Conservation (phyloP, 2,329 filamentous ascomycete genomes). For the Aspergillus fructus region DNA sequence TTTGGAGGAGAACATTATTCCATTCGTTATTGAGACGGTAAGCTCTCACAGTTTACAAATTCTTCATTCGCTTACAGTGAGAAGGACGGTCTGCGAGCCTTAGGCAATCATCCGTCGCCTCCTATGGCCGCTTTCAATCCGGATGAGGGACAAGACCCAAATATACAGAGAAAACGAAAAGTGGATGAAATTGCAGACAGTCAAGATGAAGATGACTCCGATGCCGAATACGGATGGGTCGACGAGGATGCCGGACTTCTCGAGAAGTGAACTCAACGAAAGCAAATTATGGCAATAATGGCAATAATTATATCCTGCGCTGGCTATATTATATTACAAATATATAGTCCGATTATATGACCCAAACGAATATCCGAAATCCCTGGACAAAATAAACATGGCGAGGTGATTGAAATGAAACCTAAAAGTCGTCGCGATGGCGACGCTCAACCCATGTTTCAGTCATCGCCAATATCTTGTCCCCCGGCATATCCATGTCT, state of each 20-base stretch:
- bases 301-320: not conserved
- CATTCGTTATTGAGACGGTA: conserved; percentile 43
- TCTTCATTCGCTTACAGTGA: not conserved
- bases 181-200: conserved; percentile 45
- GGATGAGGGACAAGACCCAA: conserved; percentile 7
- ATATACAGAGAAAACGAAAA: conserved; percentile 41
- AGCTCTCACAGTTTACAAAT: conserved; percentile 1
- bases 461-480: conserved; percentile 23
- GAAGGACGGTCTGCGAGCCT: conserved; percentile 17
- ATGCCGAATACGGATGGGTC: conserved; percentile 31
- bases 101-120: conserved; percentile 4
- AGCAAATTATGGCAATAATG: too few species aligned
- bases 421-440: not conserved
- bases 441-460: conserved; percentile 22
- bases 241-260: conserved; percentile 19
- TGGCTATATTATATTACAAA: not conserved
- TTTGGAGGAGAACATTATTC: conserved; percentile 32
- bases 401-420: not conserved
- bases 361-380: not conserved
- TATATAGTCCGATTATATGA: not conserved
- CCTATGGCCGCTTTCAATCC: conserved; percentile 1
- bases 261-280: not conserved
- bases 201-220: conserved; percentile 42
- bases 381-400: not conserved
- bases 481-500: conserved; percentile 13